phyloP scores from a whole-genome alignment of 1,284 basidiomycete genomes.

The Leccinum subspadiceum region DNA sequence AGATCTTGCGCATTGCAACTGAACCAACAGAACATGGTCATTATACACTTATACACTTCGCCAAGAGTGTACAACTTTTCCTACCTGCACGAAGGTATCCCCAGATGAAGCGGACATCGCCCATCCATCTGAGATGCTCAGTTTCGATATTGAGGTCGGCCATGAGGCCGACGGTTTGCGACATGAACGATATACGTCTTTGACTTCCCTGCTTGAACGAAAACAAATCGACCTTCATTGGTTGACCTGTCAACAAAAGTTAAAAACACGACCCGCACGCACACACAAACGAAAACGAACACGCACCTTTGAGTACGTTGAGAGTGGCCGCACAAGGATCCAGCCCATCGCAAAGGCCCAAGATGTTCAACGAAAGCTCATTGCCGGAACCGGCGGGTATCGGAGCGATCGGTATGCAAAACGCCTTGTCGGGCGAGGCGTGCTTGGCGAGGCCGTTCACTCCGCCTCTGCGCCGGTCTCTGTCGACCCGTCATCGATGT shows the following conservation, averaged over 20 bases:
- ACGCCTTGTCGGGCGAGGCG: slow-evolving; percentile 64
- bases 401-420: slow-evolving; percentile 77
- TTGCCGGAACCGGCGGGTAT: slow-evolving; percentile 91
- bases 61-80: slow-evolving; percentile 13
- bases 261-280: neutral
- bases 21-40: slow-evolving; percentile 1
- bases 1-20: slow-evolving; percentile 67
- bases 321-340: slow-evolving; percentile 75
- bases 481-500: no score
- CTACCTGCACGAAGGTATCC: slow-evolving; percentile 76
- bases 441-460: slow-evolving; percentile 87
- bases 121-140: slow-evolving; percentile 89
- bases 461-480: no score
- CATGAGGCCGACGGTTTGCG: slow-evolving; percentile 86
- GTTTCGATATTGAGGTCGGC: slow-evolving; percentile 90
- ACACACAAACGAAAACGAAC: neutral
- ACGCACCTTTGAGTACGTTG: slow-evolving; percentile 83
- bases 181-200: slow-evolving; percentile 82
- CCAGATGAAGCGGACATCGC: slow-evolving; percentile 85
- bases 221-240: slow-evolving; percentile 80
- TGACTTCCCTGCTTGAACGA: slow-evolving; percentile 71
- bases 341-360: slow-evolving; percentile 71
- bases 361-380: slow-evolving; percentile 72
- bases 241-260: slow-evolving; percentile 44
- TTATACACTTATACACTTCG: neutral